Percentiles rank a stretch among this genome's conserved stretches.
Conservation (phyloP, 805 yeast species). For the Wickerhamiella musiphila region DNA sequence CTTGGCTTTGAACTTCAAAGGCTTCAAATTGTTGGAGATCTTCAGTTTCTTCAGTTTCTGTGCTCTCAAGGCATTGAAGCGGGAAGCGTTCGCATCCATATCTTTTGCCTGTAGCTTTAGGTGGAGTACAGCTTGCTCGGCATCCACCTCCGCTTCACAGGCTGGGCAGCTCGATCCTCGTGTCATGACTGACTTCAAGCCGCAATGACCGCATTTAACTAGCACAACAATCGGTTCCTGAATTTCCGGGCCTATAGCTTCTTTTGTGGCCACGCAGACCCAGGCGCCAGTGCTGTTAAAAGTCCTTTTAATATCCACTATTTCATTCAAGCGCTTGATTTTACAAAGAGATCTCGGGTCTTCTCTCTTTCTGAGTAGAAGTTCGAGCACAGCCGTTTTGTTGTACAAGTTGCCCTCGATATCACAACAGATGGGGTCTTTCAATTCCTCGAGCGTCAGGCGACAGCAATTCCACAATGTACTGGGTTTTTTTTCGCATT, state of each 20-base stretch:
- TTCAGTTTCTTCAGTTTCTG: no score
- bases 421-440: slow-evolving; percentile 41
- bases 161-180: slow-evolving; percentile 1
- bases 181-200: background rate
- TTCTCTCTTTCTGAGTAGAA: slow-evolving; percentile 27
- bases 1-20: no score
- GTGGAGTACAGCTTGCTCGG: no score
- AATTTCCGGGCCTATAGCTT: slow-evolving; percentile 20
- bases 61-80: no score
- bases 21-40: no score
- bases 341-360: slow-evolving; percentile 20
- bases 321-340: slow-evolving; percentile 27
- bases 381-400: slow-evolving; percentile 44
- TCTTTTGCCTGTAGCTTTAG: no score
- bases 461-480: slow-evolving; percentile 32
- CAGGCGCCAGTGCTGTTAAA: slow-evolving; percentile 15
- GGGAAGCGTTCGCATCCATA: no score
- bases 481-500: slow-evolving; percentile 8
- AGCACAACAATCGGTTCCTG: slow-evolving; percentile 20
- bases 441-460: slow-evolving; percentile 27
- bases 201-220: background rate
- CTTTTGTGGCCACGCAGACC: slow-evolving; percentile 26
- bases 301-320: slow-evolving; percentile 27
- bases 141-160: no score
- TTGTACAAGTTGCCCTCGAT: slow-evolving; percentile 46